phyloP scores from a whole-genome alignment of 177 flowering plant species.

The Tripterygium wilfordii region DNA sequence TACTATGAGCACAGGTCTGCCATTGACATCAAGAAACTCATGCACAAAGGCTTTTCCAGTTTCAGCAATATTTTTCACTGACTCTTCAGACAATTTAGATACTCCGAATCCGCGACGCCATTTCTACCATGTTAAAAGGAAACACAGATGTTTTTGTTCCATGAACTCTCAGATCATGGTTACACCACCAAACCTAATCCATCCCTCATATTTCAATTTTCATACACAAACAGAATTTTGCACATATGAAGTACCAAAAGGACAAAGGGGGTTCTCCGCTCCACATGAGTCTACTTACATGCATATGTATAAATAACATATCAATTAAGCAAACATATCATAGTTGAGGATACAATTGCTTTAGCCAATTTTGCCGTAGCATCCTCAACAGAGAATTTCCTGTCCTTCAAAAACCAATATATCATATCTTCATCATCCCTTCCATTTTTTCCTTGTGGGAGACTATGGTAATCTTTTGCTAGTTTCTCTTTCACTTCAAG shows the following conservation, averaged over 20 bases:
- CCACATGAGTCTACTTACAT: no score
- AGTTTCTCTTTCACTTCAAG: constrained; percentile 81
- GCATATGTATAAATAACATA: no score
- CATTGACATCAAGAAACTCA: constrained; percentile 72
- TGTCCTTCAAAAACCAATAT: constrained; percentile 84
- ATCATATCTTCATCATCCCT: constrained; percentile 96
- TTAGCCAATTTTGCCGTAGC: constrained; percentile 63
- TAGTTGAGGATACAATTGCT: constrained; percentile 78
- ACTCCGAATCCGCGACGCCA: constrained; percentile 89
- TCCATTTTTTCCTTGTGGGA: constrained; percentile 87
- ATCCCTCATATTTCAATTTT: no score
- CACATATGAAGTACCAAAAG: no score
- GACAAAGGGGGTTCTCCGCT: no score
- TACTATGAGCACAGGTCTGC: constrained; percentile 76
- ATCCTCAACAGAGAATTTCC: constrained; percentile 65
- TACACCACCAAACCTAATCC: no score
- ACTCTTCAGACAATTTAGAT: constrained; percentile 61
- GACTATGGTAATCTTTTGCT: constrained; percentile 44
- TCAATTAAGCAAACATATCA: neutral
- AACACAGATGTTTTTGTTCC: no score
- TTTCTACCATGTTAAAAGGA: no score
- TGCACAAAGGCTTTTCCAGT: constrained; percentile 84
- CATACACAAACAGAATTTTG: no score
- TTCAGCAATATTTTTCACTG: constrained; percentile 41
- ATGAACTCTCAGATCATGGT: no score